Evolutionary conservation across 192 early-diverging fungal species (phyloP), one percentile per base, ranked within the genome.

Genomic region (Podila verticillata): DNA sequence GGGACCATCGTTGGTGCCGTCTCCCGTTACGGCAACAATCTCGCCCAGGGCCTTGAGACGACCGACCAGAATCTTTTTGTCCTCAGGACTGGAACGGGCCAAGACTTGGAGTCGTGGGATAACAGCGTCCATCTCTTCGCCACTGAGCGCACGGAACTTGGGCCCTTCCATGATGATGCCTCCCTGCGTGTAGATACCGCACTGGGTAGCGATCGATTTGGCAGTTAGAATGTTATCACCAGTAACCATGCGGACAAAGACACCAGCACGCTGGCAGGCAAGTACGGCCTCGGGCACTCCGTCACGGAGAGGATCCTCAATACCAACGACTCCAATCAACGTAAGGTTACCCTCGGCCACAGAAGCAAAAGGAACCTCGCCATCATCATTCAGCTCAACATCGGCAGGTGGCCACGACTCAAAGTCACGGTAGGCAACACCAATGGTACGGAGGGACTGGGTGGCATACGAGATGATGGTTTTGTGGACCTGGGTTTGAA

Each of bases 1-100:
- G 19, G 93, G 93, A 0, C 94, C 98, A 81, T 99, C 98, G 82
- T 99, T 99, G n/a, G 98, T 99, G 12, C 98, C 98, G 85, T 99
- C 98, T 32, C 98, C 98, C 48, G 97, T 99, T 0, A 99, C 97
- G 0, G 98, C 96, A 7, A 99, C 98, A 57, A 97, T 95, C 80
- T 99, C 96, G 54, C 95, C 95, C 49, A 97, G 85, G 48, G 91
- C 86, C 75, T 95, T 95, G 66, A 99, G 86, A 70, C 92, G 89
- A 35, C 91, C 87, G 9, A 99, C 97, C 22, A 99, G 85, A 70
- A 98, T 95, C 77, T 95, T 95, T 81, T 99, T 99, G 81, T 99
- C 98, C 59, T 94, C 89, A 22, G 98, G 98, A 74, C 93, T 95
- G 22, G 92, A 93, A 39, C 98, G 91, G 31, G 98, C 98, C 49